Evolutionary conservation across 2,329 filamentous ascomycete genomes (phyloP), one percentile per base, ranked within the genome.

Genomic region (Aspergillus sp.): DNA sequence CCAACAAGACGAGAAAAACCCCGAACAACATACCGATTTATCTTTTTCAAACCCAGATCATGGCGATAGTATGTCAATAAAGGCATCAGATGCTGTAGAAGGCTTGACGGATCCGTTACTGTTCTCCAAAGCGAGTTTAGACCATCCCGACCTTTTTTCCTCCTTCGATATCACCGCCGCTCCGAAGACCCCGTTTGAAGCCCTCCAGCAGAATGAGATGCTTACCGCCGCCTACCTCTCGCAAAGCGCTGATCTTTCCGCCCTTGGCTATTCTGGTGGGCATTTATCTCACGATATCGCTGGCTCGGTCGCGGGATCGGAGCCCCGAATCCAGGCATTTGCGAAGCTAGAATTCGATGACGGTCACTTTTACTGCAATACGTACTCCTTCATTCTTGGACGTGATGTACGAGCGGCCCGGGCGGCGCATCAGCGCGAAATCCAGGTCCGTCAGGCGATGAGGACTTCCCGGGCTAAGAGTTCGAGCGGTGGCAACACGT

Each of bases 281-380:
- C 59, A 63, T 53, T 47, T 71, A 13, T 61, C 61, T 49, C 72
- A 73, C 47, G 72, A 76, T 62, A 72, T 70, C 19, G 64, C 69
- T 3, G 69, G 71, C 13, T 79, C 77, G n/a, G 66, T 74, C 32
- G 70, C 72, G 17, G 77, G 76, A 15, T 79, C 77, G 1, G 77
- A 79, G 62, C 77, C 77, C 49, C 72, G 75, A 51, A 83, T 87
- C 62, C 81, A 84, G 64, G 86, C 85, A 36, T 89, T 85, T 73
- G 87, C 86, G 43, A 87, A 87, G 70, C 79, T 89, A 50, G 83
- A 85, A 67, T 88, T 89, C 70, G 81, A 84, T 55, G 86, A 89
- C 74, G 86, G 86, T 56, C 85, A 86, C 68, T 89, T 87, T 70
- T 88, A 87, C 70, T 84, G 88, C 76, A 87, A 84, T 64, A 88